Evolutionary conservation across 495 filamentous ascomycete genomes (phyloP).

Genomic region (Trichoderma erinaceum): DNA sequence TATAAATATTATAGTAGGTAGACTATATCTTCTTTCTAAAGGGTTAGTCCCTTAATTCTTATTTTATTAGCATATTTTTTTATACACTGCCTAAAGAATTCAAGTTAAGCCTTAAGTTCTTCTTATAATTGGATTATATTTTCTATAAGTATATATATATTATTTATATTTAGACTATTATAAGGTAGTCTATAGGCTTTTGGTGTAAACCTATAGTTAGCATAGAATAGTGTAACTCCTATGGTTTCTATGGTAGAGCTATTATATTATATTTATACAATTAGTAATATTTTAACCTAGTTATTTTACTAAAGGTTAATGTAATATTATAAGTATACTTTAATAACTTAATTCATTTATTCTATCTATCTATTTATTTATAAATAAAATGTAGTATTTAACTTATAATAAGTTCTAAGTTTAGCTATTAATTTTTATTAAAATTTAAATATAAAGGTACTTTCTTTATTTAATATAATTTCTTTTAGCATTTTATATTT

Average conservation of each 20-base stretch:
- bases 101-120: slow-evolving; percentile 20
- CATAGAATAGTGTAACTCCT: no score
- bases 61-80: slow-evolving; percentile 22
- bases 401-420: slow-evolving; percentile 19
- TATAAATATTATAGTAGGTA: slow-evolving; percentile 26
- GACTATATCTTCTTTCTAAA: no score
- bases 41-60: no score
- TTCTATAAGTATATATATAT: slow-evolving; percentile 19
- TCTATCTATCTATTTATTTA: slow-evolving; percentile 15
- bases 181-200: no score
- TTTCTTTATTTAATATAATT: slow-evolving; percentile 22
- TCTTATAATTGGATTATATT: slow-evolving; percentile 19
- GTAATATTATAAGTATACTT: slow-evolving; percentile 13
- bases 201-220: no score
- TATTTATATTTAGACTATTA: slow-evolving; percentile 18
- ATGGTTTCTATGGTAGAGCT: no score
- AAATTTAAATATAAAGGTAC: neutral
- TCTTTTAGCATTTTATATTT: slow-evolving; percentile 20
- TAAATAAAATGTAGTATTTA: slow-evolving; percentile 20
- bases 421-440: neutral
- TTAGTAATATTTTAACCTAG: no score
- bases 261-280: no score
- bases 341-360: slow-evolving; percentile 8
- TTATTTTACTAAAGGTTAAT: no score
- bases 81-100: slow-evolving; percentile 21